Conservation (phyloP, 2,329 filamentous ascomycete species). For the Macrophomina phaseolina region DNA sequence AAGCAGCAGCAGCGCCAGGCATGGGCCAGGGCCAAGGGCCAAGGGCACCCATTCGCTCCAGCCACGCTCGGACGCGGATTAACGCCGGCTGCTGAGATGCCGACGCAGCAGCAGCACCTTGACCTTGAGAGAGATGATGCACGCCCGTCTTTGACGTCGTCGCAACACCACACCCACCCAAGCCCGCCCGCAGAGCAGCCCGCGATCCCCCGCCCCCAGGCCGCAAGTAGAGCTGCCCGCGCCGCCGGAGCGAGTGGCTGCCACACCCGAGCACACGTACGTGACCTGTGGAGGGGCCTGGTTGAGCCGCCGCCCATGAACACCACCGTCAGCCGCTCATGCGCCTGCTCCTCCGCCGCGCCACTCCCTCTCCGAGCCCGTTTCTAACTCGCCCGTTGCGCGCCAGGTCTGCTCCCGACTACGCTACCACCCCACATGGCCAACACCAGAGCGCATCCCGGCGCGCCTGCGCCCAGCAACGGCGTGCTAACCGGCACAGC, state of each 20-base stretch:
- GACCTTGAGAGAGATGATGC: constrained; percentile 20
- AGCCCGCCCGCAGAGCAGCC: neutral
- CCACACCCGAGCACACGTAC: constrained; percentile 18
- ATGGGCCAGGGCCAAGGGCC: neutral
- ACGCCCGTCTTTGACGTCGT: constrained; percentile 17
- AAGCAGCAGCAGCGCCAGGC: constrained; percentile 14
- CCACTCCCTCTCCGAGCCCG: neutral
- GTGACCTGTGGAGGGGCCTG: constrained; percentile 25
- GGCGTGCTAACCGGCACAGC: constrained; percentile 45
- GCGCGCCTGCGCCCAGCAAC: constrained; percentile 44
- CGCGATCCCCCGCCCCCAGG: constrained; percentile 4
- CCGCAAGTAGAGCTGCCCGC: neutral
- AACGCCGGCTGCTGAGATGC: neutral
- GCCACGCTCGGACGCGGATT: neutral
- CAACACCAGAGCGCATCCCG: constrained; percentile 39
- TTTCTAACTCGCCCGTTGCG: constrained; percentile 15
- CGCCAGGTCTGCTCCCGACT: constrained; percentile 14
- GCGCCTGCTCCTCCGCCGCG: neutral
- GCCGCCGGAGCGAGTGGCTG: constrained; percentile 16
- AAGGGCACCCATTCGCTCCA: neutral
- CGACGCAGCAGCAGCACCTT: constrained; percentile 6
- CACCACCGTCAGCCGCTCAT: constrained; percentile 14
- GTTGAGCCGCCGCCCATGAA: constrained; percentile 16
- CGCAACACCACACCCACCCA: constrained; percentile 12
- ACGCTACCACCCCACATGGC: constrained; percentile 37